Base-by-base conservation (phyloP, 352 stramenopile species). In the Pythium biforme region DNA sequence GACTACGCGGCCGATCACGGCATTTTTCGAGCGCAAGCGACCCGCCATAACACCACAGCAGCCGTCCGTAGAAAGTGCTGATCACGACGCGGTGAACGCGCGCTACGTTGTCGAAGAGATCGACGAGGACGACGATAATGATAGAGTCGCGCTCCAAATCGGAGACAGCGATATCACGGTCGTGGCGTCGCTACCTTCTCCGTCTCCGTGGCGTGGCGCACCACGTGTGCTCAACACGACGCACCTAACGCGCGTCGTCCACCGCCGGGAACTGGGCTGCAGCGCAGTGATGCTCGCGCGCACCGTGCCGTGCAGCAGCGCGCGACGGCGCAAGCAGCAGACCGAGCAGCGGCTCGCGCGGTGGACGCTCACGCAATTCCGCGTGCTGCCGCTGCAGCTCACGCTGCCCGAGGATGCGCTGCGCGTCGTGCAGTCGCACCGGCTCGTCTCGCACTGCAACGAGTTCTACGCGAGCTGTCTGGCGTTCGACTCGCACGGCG, bases 1-100 rank as follows among this genome's bases (percentile, higher is more conserved):
- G 17, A 45, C 4, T n/a, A 68, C 53, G 34, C 64, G 29, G 62
- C 74, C 76, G 46, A 85, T 90, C 74, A 89, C 72, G 19, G 72
- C 76, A 50, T 90, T 90, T 71, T 90, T 90, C 72, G 64, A 85
- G 69, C 74, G 73, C 37, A 90, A 90, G 55, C 59, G 66, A 46
- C 39, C 56, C 19, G 66, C 69, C 0, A 56, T 50, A 17, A 31
- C 56, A 12, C 10, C 52, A 17, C 63, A 67, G 45, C 65, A 64
- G 6, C 39, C 70, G 3, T 34, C 62, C 1, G 5, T 11, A 20
- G 55, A 45, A 19, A 34, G 15, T 8, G 49, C 22, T 39, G 20
- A 45, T 4, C 41, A 37, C 20, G 50, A 48, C 7, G 26, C 40
- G 45, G 54, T 43, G 22, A 54, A 39, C 34, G 50, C 58, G 34